phyloP scores from a whole-genome alignment of 2,329 filamentous ascomycete genomes.

The Sporothrix variecibatus region DNA sequence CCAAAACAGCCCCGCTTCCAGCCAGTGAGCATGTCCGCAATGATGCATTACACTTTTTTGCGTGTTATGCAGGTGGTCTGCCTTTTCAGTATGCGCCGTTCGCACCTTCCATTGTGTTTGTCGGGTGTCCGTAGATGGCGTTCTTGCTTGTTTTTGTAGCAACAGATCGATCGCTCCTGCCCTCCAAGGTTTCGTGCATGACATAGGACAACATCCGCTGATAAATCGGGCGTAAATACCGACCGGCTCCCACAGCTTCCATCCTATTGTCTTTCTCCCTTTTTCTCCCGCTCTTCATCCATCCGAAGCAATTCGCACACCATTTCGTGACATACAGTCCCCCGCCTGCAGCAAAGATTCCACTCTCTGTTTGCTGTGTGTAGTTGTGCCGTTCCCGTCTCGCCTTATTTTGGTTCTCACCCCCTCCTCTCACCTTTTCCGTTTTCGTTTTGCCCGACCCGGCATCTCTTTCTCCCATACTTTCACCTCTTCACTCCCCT shows the following conservation, averaged over 20 bases:
- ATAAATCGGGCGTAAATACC: conserved; percentile 8
- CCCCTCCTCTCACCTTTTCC: neutral
- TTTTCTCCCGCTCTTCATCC: neutral
- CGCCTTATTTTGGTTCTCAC: neutral
- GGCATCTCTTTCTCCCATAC: conserved; percentile 13
- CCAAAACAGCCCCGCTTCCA: conserved; percentile 9
- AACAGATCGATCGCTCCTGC: conserved; percentile 1
- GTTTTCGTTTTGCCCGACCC: conserved; percentile 17
- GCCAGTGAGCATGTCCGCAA: conserved; percentile 24
- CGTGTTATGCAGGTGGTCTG: conserved; percentile 24
- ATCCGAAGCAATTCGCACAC: conserved; percentile 15
- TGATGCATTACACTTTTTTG: conserved; percentile 20
- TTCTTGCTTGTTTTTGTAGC: neutral
- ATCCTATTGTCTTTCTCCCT: neutral
- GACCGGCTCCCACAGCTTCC: neutral
- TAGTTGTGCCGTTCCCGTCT: conserved; percentile 9
- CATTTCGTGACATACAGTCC: conserved; percentile 1
- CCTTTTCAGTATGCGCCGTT: neutral
- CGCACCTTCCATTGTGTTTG: neutral
- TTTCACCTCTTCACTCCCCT: conserved; percentile 11
- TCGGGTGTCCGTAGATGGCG: conserved; percentile 4
- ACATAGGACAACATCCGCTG: conserved; percentile 11
- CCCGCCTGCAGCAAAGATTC: neutral
- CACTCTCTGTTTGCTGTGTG: neutral
- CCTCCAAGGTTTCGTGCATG: neutral